Base-by-base conservation (phyloP, 1,139 yeast genomes). In the Candida sp. region DNA sequence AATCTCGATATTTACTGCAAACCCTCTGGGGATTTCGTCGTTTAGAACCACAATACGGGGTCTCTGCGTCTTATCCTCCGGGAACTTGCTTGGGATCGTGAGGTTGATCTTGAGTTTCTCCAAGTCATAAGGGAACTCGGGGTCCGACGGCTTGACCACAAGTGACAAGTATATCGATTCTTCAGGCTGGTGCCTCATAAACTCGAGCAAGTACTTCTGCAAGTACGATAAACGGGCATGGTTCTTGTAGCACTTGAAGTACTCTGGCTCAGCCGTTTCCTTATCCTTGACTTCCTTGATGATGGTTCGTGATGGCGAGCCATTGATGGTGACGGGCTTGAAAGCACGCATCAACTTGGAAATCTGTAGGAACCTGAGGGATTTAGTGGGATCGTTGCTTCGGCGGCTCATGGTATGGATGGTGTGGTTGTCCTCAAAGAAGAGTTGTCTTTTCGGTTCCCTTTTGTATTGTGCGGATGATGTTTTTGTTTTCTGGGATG, bases 11-110 rank as follows among this genome's bases (percentile, higher is more conserved):
- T 88, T 88, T 12, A 81, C 74, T 11, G 90, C 82, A 63, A 70
- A 85, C 0, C 94, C 94, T 52, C 85, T 71, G 1, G 94, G 92
- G n/a, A 88, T 85, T 42, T 86, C 90, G 27, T 79, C 78, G 63
- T 87, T 87, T 46, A 84, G 70, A 4, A 89, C 87, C 45, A 72
- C 69, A 2, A 83, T 71, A 4, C 77, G 66, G 1, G 86, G 85
- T n/a, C 60, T 63, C 17, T 59, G 61, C 3, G 43, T 7, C 43
- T 57, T 61, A 28, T 63, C 65, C 38, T 66, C 59, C 0, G 93
- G 93, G 59, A 86, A 88, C 30, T 68, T 69, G 2, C 64, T 59
- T 0, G 94, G 92, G 4, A 88, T 71, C 46, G 76, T 69, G 45
- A 88, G 65, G 49, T 81, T 78, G 33, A 88, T 60, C 47, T 79